A percentile compares a stretch with the other conserved stretches of the same genome.
phyloP scores from a whole-genome alignment of 1,284 basidiomycete species.

The Fomes fomentarius region DNA sequence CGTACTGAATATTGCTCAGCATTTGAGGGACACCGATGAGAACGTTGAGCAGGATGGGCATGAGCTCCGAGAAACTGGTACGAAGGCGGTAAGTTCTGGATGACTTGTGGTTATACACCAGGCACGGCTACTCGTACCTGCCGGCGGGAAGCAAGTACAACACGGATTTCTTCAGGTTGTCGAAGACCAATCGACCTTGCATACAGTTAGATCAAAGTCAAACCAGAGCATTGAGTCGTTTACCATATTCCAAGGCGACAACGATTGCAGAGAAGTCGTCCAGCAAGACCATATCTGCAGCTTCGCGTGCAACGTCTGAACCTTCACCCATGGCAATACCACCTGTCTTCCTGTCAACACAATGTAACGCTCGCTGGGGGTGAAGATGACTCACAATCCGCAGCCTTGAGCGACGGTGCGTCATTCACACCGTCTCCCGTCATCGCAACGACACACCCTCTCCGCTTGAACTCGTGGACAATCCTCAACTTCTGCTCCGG shows the following conservation, averaged over 20 bases:
- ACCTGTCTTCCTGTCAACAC: slow-evolving; percentile 32
- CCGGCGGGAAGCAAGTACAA: slow-evolving; percentile 52
- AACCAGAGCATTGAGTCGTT: background rate
- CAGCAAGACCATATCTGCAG: slow-evolving; percentile 50
- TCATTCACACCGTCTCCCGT: slow-evolving; percentile 74
- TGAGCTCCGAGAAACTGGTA: slow-evolving; percentile 61
- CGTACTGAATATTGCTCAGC: slow-evolving; percentile 51
- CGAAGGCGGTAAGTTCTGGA: background rate
- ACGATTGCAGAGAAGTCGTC: slow-evolving; percentile 52
- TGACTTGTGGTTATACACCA: background rate
- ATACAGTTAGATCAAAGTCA: slow-evolving; percentile 1
- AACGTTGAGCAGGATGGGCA: slow-evolving; percentile 61
- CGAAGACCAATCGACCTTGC: slow-evolving; percentile 66
- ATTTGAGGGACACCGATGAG: slow-evolving; percentile 49
- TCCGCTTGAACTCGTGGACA: slow-evolving; percentile 59
- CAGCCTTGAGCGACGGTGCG: slow-evolving; percentile 59
- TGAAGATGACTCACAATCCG: slow-evolving; percentile 35
- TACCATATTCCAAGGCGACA: slow-evolving; percentile 49
- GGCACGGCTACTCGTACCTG: slow-evolving; percentile 27
- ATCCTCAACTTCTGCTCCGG: slow-evolving; percentile 76
- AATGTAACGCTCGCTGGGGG: too few relatives aligned
- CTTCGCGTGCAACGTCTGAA: slow-evolving; percentile 50
- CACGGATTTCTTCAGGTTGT: slow-evolving; percentile 62
- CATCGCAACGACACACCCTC: slow-evolving; percentile 52
- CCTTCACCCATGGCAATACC: slow-evolving; percentile 56